These are phyloP conservation scores for Tephrocybe sp. DNA, from an alignment of 768 basidiomycete species.

Conservation along the genomic window DNA sequence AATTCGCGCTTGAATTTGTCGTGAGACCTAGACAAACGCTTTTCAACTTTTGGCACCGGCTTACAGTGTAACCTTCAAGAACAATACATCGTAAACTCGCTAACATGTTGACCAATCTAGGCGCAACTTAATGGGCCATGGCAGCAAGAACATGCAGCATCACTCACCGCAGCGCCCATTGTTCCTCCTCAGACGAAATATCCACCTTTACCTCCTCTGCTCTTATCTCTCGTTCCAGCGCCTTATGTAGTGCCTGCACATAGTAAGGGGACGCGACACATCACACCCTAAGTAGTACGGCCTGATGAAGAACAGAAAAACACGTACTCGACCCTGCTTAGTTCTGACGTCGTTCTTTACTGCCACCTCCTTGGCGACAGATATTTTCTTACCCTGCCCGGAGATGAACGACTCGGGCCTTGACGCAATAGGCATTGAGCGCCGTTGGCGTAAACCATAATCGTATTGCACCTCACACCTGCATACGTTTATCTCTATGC, in stretches of 20 bases:
- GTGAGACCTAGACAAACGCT: not conserved
- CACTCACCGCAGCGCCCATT: slow-evolving; percentile 73
- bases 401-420: slow-evolving; percentile 61
- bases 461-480: slow-evolving; percentile 86
- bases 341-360: slow-evolving; percentile 52
- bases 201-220: slow-evolving; percentile 56
- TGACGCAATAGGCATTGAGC: slow-evolving; percentile 44
- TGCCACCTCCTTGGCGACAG: slow-evolving; percentile 51
- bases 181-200: slow-evolving; percentile 60
- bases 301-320: not conserved
- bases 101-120: slow-evolving; percentile 74
- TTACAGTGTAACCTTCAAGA: slow-evolving; percentile 50
- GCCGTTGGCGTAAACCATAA: slow-evolving; percentile 65
- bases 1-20: slow-evolving; percentile 63
- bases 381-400: slow-evolving; percentile 59
- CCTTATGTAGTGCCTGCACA: slow-evolving; percentile 72
- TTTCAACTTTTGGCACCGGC: too few relatives aligned
- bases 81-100: slow-evolving; percentile 57
- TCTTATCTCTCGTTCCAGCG: slow-evolving; percentile 71
- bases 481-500: too few relatives aligned
- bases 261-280: not conserved
- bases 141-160: not conserved
- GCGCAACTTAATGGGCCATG: not conserved
- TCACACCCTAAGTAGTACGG: not conserved
- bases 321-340: slow-evolving; percentile 54